Base-by-base conservation (phyloP, 1,139 yeast species). In the Scheffersomyces insectosa region DNA sequence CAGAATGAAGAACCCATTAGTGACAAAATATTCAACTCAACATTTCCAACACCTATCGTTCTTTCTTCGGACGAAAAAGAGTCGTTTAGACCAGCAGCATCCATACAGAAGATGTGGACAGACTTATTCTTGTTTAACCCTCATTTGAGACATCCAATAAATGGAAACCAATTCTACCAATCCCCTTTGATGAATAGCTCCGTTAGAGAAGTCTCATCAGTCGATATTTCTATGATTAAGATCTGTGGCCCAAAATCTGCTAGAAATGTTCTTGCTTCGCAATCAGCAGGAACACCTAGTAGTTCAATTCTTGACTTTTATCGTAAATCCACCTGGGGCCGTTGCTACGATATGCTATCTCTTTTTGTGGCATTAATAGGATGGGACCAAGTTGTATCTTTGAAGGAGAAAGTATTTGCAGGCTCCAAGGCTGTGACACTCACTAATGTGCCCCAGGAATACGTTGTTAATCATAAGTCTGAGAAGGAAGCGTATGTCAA, bases 291-390 rank as follows among this genome's bases (percentile, higher is more conserved):
- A 3, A 41, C 49, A 5, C 51, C 65, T 4, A 50, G 60, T 38
- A 46, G 61, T 11, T 66, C 74, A 1, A 53, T 70, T 3, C 46
- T 69, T 16, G 74, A 71, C 42, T 72, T 70, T 47, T 57, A 59
- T 35, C 55, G 57, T 37, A 63, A 57, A 31, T 69, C 75, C 0
- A 69, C 75, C 2, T 72, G 77, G 77, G 78, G 78, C 5, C 60
- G 74, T 42, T 57, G 70, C 36, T 73, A 71, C 49, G 75, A 72
- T 44, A 51, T 73, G 32, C 47, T 73, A 38, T 63, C 76, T 3
- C 58, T 68, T 28, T 57, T 72, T 34, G 63, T 69, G 1, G 75
- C 77, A 1, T 44, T 62, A 14, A 58, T 64, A 28, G 78, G 78
- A 2, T 73, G 79, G 79, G 76, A 72, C 42, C 52, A 55, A 36